These are phyloP conservation scores for Cyclotella sp. DNA, from an alignment of 108 stramenopile species.

Conservation along the genomic window DNA sequence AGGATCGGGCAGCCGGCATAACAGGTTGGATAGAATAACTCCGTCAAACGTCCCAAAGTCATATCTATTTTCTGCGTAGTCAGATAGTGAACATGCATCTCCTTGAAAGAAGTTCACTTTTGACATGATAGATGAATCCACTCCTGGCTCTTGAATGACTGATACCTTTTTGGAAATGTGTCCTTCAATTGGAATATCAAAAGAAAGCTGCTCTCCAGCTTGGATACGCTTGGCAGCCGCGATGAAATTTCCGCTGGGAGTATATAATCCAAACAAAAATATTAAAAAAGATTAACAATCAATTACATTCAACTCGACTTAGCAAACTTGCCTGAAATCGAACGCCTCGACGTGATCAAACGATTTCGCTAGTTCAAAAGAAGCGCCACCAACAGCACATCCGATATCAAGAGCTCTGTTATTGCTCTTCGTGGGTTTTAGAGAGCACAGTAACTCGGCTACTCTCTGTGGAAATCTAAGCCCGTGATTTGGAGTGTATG, in stretches of 20 bases:
- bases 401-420: constrained; percentile 86
- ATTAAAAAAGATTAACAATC: not conserved
- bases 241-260: constrained; percentile 72
- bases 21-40: constrained; percentile 88
- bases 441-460: constrained; percentile 55
- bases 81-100: constrained; percentile 84
- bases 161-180: constrained; percentile 68
- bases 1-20: constrained; percentile 93
- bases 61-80: constrained; percentile 49
- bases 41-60: constrained; percentile 89
- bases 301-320: not conserved
- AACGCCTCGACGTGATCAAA: constrained; percentile 92
- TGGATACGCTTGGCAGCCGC: constrained; percentile 84
- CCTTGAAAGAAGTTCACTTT: constrained; percentile 87
- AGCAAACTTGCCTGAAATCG: constrained; percentile 64
- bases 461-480: constrained; percentile 77
- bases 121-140: constrained; percentile 49
- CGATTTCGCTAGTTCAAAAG: constrained; percentile 84
- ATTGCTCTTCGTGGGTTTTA: constrained; percentile 59
- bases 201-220: constrained; percentile 61
- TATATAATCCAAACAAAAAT: too few relatives aligned
- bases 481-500: constrained; percentile 67
- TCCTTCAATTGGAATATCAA: constrained; percentile 84
- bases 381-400: constrained; percentile 92
- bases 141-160: constrained; percentile 67